Conservation (phyloP, 176 grass and related monocot species). For the Cenchrus purpureus region DNA sequence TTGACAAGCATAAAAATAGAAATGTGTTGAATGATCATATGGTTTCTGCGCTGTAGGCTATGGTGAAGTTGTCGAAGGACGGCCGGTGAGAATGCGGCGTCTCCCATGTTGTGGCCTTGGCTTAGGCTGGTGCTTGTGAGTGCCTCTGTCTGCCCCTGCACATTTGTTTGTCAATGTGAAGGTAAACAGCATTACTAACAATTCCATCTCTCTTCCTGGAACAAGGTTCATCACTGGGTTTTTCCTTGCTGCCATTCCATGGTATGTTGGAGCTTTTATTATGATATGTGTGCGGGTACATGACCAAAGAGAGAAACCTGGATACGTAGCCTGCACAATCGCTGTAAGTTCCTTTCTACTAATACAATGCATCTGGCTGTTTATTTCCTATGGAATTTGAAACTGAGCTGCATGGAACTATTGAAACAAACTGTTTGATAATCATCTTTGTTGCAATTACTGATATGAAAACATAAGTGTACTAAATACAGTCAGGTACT, state of each 20-base stretch:
- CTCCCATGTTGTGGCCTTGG: constrained; percentile 87
- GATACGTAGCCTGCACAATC: constrained; percentile 82
- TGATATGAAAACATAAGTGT: neutral
- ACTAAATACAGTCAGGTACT: neutral
- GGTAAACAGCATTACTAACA: constrained; percentile 20
- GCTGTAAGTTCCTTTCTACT: constrained; percentile 62
- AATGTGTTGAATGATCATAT: constrained; percentile 16
- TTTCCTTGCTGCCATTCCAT: constrained; percentile 92
- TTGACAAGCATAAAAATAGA: neutral
- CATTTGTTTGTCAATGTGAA: constrained; percentile 11
- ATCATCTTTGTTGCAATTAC: neutral
- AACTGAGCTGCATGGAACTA: neutral
- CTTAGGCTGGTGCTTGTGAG: constrained; percentile 88
- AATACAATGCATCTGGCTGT: constrained; percentile 6
- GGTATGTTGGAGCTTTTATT: constrained; percentile 91
- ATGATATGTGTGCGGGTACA: constrained; percentile 79
- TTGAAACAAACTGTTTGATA: neutral
- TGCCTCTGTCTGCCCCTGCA: constrained; percentile 20
- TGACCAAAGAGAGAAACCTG: constrained; percentile 91
- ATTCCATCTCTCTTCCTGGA: constrained; percentile 7
- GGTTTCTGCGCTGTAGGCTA: constrained; percentile 56
- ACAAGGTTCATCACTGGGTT: constrained; percentile 86
- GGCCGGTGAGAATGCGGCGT: constrained; percentile 63
- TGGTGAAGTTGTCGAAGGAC: constrained; percentile 68
- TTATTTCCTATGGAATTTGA: constrained; percentile 5